Conservation (phyloP, 768 basidiomycete genomes). For the Tephrocybe sp. region DNA sequence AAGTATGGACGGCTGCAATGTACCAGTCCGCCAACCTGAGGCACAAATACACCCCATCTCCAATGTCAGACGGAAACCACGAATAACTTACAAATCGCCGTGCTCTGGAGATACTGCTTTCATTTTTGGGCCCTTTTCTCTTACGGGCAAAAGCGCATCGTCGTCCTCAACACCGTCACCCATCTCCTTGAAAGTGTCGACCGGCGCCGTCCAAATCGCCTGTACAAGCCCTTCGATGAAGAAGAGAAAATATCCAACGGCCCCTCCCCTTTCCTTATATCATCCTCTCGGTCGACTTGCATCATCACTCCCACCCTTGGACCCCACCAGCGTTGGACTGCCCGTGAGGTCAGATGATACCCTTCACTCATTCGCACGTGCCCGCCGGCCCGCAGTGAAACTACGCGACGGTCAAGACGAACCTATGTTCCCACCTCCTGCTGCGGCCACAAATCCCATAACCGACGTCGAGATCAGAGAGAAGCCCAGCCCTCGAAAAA, state of each 20-base stretch:
- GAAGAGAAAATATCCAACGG: constrained; percentile 26
- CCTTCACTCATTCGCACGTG: constrained; percentile 41
- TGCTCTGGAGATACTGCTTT: constrained; percentile 28
- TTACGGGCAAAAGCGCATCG: constrained; percentile 10
- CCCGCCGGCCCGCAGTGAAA: constrained; percentile 47
- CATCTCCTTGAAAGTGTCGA: constrained; percentile 6
- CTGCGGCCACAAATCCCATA: constrained; percentile 29
- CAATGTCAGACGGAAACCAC: constrained; percentile 53
- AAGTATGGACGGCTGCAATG: background rate
- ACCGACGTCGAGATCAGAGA: constrained; percentile 39
- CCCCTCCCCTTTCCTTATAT: constrained; percentile 57
- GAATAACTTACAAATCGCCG: constrained; percentile 59
- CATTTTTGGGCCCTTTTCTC: constrained; percentile 12
- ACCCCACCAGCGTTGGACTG: constrained; percentile 55
- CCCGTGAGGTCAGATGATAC: constrained; percentile 46
- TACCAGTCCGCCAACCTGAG: constrained; percentile 1
- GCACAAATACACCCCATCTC: constrained; percentile 15
- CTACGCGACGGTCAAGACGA: constrained; percentile 46
- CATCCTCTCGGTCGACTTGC: constrained; percentile 65
- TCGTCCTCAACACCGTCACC: constrained; percentile 9
- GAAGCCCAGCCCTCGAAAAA: constrained; percentile 51
- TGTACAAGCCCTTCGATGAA: constrained; percentile 1
- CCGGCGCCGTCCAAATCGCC: constrained; percentile 3
- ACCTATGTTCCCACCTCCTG: constrained; percentile 20
- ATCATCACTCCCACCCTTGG: constrained; percentile 62